Evolutionary conservation across 176 grass and related monocot genomes (phyloP), one percentile per base, ranked within the genome.

Genomic region (Oryza longistaminata): DNA sequence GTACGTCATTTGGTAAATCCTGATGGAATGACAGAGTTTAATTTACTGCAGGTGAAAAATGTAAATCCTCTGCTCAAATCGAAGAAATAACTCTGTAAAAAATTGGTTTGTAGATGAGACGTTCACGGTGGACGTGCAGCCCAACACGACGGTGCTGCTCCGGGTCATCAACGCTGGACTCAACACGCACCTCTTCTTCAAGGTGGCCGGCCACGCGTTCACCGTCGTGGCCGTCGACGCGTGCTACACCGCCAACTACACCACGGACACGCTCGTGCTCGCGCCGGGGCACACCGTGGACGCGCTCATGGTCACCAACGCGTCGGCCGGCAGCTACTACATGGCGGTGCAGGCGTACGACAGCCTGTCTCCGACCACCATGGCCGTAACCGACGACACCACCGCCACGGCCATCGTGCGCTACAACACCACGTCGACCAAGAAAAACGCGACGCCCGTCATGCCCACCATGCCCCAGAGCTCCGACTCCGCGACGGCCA

Each of bases 211-310:
- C 0, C 95, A 97, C 85, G 62, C 70, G 60, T 92, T 97, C 88
- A 97, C 92, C 16, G 92, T 97, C 31, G 92, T 97, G 24, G 95
- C 90, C 60, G 87, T 87, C 1, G 95, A 97, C 73, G 95, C 68
- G 9, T 82, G 86, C 65, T 97, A 97, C 86, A 94, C 90, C 46
- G 65, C 89, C 40, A 91, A 89, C 44, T 87, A 88, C 60, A 83
- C 74, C 58, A 97, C 92, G 11, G 92, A 97, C 76, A 86, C 89
- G 44, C 82, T 97, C 13, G 91, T 97, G 79, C 66, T 97, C 17
- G 82, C 92, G 40, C 90, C 95, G 35, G 95, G 95, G 0, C 93
- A 97, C 64, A 93, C 95, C 64, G 93, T 97, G 62, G 92, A 94
- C 82, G 85, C 89, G 80, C 88, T 97, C 16, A 85, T 97, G 77